These are phyloP conservation scores for Fusarium sp. DNA, from an alignment of 2,329 filamentous ascomycete species.

Conservation along the genomic window DNA sequence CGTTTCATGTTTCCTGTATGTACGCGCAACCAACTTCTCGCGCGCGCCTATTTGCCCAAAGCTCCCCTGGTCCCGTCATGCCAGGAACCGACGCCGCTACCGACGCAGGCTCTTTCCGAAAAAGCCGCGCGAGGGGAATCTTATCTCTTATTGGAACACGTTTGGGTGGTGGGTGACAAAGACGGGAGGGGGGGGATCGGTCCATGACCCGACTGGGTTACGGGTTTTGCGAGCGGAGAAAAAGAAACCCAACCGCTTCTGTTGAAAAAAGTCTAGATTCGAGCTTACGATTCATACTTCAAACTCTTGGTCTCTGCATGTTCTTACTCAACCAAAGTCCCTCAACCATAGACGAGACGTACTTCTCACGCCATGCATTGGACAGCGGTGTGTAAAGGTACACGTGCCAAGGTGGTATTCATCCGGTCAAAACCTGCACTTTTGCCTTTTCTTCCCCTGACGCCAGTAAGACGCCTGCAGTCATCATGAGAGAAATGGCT, in stretches of 20 bases:
- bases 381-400: background rate
- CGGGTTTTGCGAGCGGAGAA: background rate
- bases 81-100: constrained; percentile 25
- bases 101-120: background rate
- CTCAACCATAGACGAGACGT: background rate
- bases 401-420: background rate
- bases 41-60: background rate
- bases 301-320: background rate
- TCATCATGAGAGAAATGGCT: constrained; percentile 1
- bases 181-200: background rate
- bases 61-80: background rate
- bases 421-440: background rate
- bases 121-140: background rate
- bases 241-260: background rate
- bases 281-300: background rate
- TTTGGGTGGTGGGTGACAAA: background rate
- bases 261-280: background rate
- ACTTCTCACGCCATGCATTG: background rate
- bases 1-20: background rate
- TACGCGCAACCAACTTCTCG: background rate
- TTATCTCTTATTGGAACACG: background rate
- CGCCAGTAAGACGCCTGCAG: background rate
- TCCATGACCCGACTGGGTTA: background rate
- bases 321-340: background rate
- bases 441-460: background rate